Percentiles rank a stretch among this genome's conserved stretches.
Evolutionary conservation across 441 rosid genomes (phyloP).

Genomic region (Macaranga tanarius): DNA sequence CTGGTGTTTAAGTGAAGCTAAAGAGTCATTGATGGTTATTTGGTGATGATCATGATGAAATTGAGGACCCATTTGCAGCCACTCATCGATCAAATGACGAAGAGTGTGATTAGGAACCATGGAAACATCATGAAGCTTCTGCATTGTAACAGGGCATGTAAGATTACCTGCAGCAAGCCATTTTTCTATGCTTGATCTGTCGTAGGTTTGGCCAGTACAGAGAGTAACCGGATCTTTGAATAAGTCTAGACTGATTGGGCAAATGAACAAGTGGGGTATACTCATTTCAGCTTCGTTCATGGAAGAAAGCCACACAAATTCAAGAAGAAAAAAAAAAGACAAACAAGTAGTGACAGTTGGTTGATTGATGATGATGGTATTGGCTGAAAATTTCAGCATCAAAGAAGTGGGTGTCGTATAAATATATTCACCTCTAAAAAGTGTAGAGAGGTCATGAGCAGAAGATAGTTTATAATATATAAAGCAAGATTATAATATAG

Average conservation of each 20-base stretch:
- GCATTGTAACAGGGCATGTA: slow-evolving; percentile 71
- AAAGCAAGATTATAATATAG: not conserved
- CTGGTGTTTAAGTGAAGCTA: slow-evolving; percentile 34
- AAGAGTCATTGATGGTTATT: slow-evolving; percentile 9
- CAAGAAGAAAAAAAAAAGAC: slow-evolving; percentile 3
- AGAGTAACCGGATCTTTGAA: slow-evolving; percentile 65
- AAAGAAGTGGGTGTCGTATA: not conserved
- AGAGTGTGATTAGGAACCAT: slow-evolving; percentile 59
- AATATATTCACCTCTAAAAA: slow-evolving; percentile 3
- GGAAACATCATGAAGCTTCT: slow-evolving; percentile 52
- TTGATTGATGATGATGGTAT: not conserved
- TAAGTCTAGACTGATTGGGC: slow-evolving; percentile 64
- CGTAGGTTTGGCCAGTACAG: slow-evolving; percentile 68
- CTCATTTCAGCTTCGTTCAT: slow-evolving; percentile 39
- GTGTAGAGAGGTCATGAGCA: not conserved
- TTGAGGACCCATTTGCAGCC: slow-evolving; percentile 38
- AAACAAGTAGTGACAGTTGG: not conserved
- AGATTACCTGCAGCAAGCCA: slow-evolving; percentile 62
- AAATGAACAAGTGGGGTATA: slow-evolving; percentile 55
- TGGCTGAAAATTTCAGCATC: slow-evolving; percentile 14
- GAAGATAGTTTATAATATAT: slow-evolving; percentile 4
- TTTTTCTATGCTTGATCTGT: slow-evolving; percentile 55
- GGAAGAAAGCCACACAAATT: slow-evolving; percentile 14
- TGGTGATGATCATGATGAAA: slow-evolving; percentile 11
- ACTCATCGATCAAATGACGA: slow-evolving; percentile 53